Evolutionary conservation across 257 asterid species (phyloP), one percentile per base, ranked within the genome.

Genomic region (Penstemon barbatus): DNA sequence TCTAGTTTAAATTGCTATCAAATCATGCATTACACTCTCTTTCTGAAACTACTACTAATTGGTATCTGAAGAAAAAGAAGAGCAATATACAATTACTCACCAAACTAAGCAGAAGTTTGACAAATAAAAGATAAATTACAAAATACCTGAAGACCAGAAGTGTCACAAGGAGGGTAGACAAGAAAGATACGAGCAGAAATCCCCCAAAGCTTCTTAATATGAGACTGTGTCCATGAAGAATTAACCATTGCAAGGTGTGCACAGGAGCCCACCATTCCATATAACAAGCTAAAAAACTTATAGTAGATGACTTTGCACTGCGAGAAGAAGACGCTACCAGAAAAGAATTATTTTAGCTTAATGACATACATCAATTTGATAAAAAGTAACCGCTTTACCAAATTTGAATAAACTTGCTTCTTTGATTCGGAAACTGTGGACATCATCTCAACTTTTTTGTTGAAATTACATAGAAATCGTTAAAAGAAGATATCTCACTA

Each of bases 141-240:
- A 65, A 60, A 56, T 37, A 61, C 97, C 96, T 89, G 99, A 70
- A 93, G 96, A 62, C 90, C 82, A 59, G 89, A 88, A 68, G 96
- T 87, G 74, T 93, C 96, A 77, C 99, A 93, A 53, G 97, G 97
- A 85, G 99, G 99, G 78, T 89, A 91, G 46, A 91, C 90, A 59
- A 83, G 82, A 81, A 80, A 87, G 62, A 84, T 87, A 57, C 87
- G 92, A 78, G 75, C 80, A 67, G 95, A 74, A 71, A 86, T 91
- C 33, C 96, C 94, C 97, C 99, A 94, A 64, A 91, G 87, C 84
- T 80, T 84, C 82, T 82, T 86, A 75, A 94, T 89, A 80, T 94
- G 97, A 75, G 95, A 86, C 56, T 77, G 79, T 19, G 97, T 94
- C 99, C 99, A 94, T 45, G 99, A 88, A 64, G 97, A 94, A 73